Base-by-base conservation (phyloP, 2,329 filamentous ascomycete species). In the Botrytis porri region DNA sequence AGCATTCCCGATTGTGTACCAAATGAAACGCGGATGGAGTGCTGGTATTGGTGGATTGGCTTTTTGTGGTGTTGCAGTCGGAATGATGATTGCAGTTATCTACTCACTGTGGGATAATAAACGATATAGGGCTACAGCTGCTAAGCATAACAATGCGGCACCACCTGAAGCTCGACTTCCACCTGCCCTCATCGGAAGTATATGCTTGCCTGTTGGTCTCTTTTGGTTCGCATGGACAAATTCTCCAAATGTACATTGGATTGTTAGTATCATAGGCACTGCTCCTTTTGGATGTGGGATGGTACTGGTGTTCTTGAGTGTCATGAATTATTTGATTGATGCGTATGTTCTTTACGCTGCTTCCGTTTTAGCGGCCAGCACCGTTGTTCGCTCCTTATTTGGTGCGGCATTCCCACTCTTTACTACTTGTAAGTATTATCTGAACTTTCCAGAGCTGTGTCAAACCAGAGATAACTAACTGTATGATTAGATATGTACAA, bases 261-360 rank as follows among this genome's bases (percentile, higher is more conserved):
- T 87, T 54, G 86, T 91, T 79, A 82, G 82, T 61, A 83, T 83
- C 71, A 79, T 81, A 45, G 82, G 81, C 41, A 82, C 79, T 3
- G 79, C 84, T 1, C 77, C 81, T 18, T 79, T 86, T 73, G 84
- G 80, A 22, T 77, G 77, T 67, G 82, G 86, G 12, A 79, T 87
- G 59, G 88, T 92, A 1, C 90, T 62, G 87, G 88, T 92, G 61
- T 93, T 92, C 83, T 82, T 92, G 22, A 84, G 85, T 8, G 82
- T 89, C 63, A 85, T 89, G 79, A 91, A 89, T 81, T 93, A 92
- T 81, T 85, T 93, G 20, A 87, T 92, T 74, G 91, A 92, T 79
- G 83, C 79, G 70, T 86, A 93, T 81, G 90, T 90, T 69, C 91
- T 95, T 77, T 95, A 91, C 75, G 92, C 93, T 1, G 92, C 92